Evolutionary conservation across 129 eudicot genomes (phyloP), one percentile per base, ranked within the genome.

Genomic region (carrot (Daucus carota)): DNA sequence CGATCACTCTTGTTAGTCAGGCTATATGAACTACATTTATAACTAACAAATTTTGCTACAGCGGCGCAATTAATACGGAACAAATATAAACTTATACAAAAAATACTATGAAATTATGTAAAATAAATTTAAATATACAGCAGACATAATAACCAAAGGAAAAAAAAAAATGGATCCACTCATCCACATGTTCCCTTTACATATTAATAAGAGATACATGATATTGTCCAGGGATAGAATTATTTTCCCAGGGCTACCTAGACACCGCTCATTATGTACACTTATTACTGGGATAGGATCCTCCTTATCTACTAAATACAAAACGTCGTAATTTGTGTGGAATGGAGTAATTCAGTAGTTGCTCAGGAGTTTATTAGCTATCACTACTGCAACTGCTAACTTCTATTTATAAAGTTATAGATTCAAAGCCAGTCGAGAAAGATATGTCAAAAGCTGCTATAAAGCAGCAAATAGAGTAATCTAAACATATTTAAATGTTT

Each of bases 251-350:
- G 0, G 59, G 59, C 26, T 50, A 50, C 26, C 11, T 50, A 20
- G 26, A 18, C 32, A 24, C 31, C 0, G 31, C 65, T 57, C 63
- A 54, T 22, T 2, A n/a, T n/a, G 65, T 57, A 57, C 65, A 57
- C 4, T 28, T 54, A 54, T 13, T 22, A n/a, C 20, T 54, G 0
- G 26, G 26, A 54, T 54, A 9, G 29, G 24, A 54, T 7, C n/a
- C 62, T 54, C 62, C 62, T 22, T 54, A 54, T 14, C n/a, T 20
- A 54, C 29, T 20, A 36, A 82, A 34, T 47, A 72, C 42, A 52
- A 70, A 76, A 24, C 10, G 71, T 29, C 42, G 46, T 16, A 40
- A 76, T 41, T 13, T 50, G 42, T 16, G 29, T 26, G 29, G 36
- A 46, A 13, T 57, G 65, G 65, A 57, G 65, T 13, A 57, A 0